Evolutionary conservation across 2,329 filamentous ascomycete species (phyloP).

Genomic region (Cercospora berteroae): DNA sequence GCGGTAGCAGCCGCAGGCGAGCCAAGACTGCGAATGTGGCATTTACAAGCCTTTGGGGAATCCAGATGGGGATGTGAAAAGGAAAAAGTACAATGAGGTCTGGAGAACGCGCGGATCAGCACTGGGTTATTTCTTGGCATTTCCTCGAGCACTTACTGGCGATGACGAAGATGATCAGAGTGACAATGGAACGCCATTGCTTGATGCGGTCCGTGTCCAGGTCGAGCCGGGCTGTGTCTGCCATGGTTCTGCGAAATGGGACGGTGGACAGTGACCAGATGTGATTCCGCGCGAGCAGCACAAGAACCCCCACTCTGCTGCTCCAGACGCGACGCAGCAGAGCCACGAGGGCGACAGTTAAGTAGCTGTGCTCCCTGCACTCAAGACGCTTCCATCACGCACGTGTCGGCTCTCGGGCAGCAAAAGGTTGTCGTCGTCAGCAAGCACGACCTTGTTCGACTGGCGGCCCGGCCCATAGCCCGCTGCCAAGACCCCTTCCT

Average conservation of each 20-base stretch:
- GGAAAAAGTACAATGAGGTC: slow-evolving; percentile 69
- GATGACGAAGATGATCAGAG: slow-evolving; percentile 65
- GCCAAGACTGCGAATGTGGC: slow-evolving; percentile 47
- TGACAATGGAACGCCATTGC: slow-evolving; percentile 69
- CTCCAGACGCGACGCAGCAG: background rate
- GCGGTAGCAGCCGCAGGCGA: slow-evolving; percentile 53
- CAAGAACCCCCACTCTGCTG: background rate
- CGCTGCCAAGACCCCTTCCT: background rate
- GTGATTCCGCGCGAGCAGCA: background rate
- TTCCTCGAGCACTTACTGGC: slow-evolving; percentile 58
- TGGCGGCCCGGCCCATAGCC: background rate
- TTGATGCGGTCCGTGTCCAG: slow-evolving; percentile 57
- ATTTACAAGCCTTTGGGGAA: slow-evolving; percentile 55
- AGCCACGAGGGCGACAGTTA: background rate
- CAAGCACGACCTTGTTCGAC: background rate
- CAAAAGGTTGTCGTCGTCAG: background rate
- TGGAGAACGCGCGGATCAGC: slow-evolving; percentile 34
- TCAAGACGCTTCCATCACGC: background rate
- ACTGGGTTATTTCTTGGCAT: background rate
- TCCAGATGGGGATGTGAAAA: slow-evolving; percentile 61
- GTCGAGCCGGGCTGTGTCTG: slow-evolving; percentile 23
- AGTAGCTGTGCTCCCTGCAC: background rate
- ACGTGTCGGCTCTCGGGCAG: background rate
- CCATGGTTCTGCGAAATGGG: background rate
- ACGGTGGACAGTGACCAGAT: background rate